A percentile compares a stretch with the other conserved stretches of the same genome.
Conservation (phyloP, 139 green algal species). For the Coelastrella sp. region DNA sequence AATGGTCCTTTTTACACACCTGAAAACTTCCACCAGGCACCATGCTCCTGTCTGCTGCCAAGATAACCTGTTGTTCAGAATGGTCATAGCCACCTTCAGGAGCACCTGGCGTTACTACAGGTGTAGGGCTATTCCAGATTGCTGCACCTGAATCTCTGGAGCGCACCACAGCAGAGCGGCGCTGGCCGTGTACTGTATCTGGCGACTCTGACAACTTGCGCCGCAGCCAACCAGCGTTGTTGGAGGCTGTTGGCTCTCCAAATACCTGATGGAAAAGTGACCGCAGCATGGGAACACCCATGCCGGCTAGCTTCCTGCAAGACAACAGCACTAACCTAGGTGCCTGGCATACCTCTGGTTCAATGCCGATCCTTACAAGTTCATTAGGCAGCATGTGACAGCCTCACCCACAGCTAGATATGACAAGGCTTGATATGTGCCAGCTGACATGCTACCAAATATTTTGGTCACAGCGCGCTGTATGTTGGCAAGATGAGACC, state of each 20-base stretch:
- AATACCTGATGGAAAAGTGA: slow-evolving; percentile 62
- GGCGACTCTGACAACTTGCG: slow-evolving; percentile 67
- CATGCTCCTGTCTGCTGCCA: too few species aligned
- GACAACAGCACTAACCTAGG: not conserved
- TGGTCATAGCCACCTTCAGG: not conserved
- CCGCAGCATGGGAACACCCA: slow-evolving; percentile 62
- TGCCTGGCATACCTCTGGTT: not conserved
- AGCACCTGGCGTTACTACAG: not conserved
- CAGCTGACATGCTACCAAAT: too few species aligned
- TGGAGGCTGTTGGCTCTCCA: slow-evolving; percentile 65
- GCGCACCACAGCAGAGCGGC: slow-evolving; percentile 51
- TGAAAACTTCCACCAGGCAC: not conserved
- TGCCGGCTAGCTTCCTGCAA: slow-evolving; percentile 52
- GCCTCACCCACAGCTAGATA: too few species aligned
- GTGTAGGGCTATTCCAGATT: slow-evolving; percentile 57
- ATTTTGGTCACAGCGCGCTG: too few species aligned
- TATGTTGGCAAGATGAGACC: too few species aligned
- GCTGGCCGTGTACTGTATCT: slow-evolving; percentile 46
- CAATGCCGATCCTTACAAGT: too few species aligned
- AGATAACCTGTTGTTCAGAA: too few species aligned
- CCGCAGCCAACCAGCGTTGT: slow-evolving; percentile 71
- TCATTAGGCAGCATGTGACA: not conserved
- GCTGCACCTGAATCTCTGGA: slow-evolving; percentile 56
- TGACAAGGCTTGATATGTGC: too few species aligned
- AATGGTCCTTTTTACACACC: too few species aligned